Conservation (phyloP, 257 asterid genomes). For the Solanum appendiculatum region DNA sequence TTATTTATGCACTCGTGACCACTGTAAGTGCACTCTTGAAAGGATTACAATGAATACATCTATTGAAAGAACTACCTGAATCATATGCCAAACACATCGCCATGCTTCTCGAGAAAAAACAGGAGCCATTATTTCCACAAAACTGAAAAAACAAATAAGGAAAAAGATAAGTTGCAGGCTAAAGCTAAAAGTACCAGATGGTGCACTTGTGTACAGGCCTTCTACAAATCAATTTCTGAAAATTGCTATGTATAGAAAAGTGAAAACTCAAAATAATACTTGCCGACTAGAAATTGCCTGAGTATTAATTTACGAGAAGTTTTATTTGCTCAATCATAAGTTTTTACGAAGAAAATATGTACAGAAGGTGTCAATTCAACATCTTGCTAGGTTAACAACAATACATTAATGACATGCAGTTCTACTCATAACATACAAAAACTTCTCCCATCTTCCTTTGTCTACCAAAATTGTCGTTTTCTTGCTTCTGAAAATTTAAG, state of each 20-base stretch:
- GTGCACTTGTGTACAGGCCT: background rate
- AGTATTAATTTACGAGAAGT: background rate
- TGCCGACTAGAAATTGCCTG: background rate
- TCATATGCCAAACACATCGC: slow-evolving; percentile 99
- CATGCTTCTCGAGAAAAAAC: slow-evolving; percentile 97
- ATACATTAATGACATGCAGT: background rate
- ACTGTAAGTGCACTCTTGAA: background rate
- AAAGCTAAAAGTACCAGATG: background rate
- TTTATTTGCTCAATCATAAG: background rate
- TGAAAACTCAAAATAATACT: background rate
- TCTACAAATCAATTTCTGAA: background rate
- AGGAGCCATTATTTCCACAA: slow-evolving; percentile 99
- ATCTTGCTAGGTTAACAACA: background rate
- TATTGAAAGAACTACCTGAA: slow-evolving; percentile 58
- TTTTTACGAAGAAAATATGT: background rate
- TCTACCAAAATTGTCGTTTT: background rate
- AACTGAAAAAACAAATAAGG: slow-evolving; percentile 37
- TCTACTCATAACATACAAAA: background rate
- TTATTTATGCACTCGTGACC: background rate
- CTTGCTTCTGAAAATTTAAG: background rate
- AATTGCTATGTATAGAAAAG: background rate
- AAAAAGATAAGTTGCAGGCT: background rate
- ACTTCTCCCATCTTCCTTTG: background rate
- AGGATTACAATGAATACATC: background rate
- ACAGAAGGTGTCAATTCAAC: background rate